These are phyloP conservation scores for Uncinocarpus reesii DNA, from an alignment of 2,329 filamentous ascomycete species.

Conservation along the genomic window DNA sequence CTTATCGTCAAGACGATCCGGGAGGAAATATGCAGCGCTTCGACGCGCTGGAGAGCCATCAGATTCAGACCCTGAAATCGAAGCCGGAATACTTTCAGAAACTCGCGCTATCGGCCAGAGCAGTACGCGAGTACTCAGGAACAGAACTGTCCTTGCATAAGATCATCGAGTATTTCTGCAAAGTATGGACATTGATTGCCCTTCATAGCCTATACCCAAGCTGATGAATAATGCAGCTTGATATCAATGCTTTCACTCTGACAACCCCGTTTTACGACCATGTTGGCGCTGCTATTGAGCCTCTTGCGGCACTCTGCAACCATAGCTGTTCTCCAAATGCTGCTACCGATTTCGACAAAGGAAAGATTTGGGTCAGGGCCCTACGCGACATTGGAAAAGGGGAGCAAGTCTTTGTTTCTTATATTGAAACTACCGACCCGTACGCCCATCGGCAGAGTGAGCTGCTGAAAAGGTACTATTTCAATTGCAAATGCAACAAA, in stretches of 20 bases:
- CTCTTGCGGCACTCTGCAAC: constrained; percentile 46
- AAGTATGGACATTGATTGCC: constrained; percentile 28
- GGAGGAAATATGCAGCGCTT: constrained; percentile 33
- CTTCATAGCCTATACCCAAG: not conserved
- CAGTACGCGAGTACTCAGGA: constrained; percentile 44
- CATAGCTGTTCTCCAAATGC: constrained; percentile 55
- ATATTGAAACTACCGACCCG: constrained; percentile 49
- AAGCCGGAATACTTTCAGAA: constrained; percentile 38
- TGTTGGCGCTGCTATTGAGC: constrained; percentile 50
- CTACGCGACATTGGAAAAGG: constrained; percentile 43
- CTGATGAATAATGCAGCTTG: constrained; percentile 33
- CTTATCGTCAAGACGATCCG: constrained; percentile 27
- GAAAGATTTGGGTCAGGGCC: constrained; percentile 42
- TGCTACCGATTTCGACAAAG: constrained; percentile 47
- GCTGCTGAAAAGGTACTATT: constrained; percentile 48
- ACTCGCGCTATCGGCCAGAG: constrained; percentile 44
- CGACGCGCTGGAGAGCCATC: constrained; percentile 39
- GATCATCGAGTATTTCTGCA: constrained; percentile 38
- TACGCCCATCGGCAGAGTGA: constrained; percentile 43
- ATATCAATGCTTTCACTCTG: constrained; percentile 50
- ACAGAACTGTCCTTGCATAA: constrained; percentile 37
- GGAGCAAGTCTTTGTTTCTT: constrained; percentile 53
- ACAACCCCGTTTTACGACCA: constrained; percentile 47
- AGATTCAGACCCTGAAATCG: constrained; percentile 38
- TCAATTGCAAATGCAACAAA: constrained; percentile 47